phyloP scores from a whole-genome alignment of 129 eudicot species.

The Tanacetum coccineum region DNA sequence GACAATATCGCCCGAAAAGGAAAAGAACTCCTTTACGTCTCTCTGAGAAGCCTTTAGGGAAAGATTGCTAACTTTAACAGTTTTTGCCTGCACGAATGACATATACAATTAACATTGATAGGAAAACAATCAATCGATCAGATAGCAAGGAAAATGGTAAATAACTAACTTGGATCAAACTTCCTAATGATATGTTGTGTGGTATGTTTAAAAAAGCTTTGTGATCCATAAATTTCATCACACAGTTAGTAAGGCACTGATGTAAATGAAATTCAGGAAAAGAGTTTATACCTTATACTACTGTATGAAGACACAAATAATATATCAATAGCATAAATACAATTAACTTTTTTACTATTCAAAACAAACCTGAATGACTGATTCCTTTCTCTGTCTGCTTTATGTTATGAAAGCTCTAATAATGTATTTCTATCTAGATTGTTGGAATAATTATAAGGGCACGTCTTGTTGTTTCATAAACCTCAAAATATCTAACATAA shows the following conservation, averaged over 20 bases:
- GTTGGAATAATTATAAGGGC: background rate
- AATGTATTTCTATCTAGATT: background rate
- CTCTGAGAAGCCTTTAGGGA: slow-evolving; percentile 74
- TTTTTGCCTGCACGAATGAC: slow-evolving; percentile 44
- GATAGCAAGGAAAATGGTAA: too few relatives aligned
- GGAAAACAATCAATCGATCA: background rate
- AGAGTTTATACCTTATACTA: background rate
- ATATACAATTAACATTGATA: background rate
- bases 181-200: background rate
- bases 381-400: slow-evolving; percentile 11
- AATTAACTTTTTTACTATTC: background rate
- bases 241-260: background rate
- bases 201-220: background rate
- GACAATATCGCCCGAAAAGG: slow-evolving; percentile 81
- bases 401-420: slow-evolving; percentile 13
- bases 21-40: slow-evolving; percentile 81
- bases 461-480: background rate
- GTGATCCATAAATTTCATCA: background rate
- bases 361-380: background rate
- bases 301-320: background rate
- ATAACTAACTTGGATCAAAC: background rate
- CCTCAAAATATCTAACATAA: background rate
- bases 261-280: slow-evolving; percentile 1
- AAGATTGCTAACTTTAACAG: slow-evolving; percentile 86
- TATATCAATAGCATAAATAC: background rate